phyloP scores from a whole-genome alignment of 2,329 filamentous ascomycete genomes.

The Ambrosiella xylebori region DNA sequence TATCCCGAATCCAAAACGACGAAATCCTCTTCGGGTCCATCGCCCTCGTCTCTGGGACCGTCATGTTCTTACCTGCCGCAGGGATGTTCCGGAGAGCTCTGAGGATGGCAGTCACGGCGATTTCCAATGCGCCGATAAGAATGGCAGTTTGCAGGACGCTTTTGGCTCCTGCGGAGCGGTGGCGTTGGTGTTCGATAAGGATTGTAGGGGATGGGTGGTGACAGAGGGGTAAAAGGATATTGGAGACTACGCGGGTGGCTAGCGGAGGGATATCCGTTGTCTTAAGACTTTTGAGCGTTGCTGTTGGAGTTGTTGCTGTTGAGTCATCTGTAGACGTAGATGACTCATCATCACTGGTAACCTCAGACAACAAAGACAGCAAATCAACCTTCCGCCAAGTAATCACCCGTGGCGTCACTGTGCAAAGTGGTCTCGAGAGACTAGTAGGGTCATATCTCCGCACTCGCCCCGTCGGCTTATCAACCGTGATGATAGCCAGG shows the following conservation, averaged over 20 bases:
- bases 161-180: background rate
- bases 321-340: background rate
- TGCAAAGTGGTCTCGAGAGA: slow-evolving; percentile 4
- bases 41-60: background rate
- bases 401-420: background rate
- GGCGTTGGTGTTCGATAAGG: slow-evolving; percentile 9
- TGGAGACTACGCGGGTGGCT: slow-evolving; percentile 1
- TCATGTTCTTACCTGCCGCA: background rate
- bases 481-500: background rate
- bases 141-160: slow-evolving; percentile 3
- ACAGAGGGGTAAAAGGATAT: slow-evolving; percentile 6
- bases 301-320: background rate
- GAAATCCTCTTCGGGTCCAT: slow-evolving; percentile 5
- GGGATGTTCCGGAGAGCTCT: background rate
- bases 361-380: background rate
- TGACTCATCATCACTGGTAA: background rate
- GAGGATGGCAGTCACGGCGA: slow-evolving; percentile 2
- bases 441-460: background rate
- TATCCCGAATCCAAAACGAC: slow-evolving; percentile 7
- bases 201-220: background rate
- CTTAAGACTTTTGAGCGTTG: background rate
- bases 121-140: slow-evolving; percentile 7
- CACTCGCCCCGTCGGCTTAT: background rate
- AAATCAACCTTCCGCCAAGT: slow-evolving; percentile 7
- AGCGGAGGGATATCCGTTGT: slow-evolving; percentile 7